Conservation (phyloP, 2,329 filamentous ascomycete genomes). For the Coniosporium tulheliwenetii region DNA sequence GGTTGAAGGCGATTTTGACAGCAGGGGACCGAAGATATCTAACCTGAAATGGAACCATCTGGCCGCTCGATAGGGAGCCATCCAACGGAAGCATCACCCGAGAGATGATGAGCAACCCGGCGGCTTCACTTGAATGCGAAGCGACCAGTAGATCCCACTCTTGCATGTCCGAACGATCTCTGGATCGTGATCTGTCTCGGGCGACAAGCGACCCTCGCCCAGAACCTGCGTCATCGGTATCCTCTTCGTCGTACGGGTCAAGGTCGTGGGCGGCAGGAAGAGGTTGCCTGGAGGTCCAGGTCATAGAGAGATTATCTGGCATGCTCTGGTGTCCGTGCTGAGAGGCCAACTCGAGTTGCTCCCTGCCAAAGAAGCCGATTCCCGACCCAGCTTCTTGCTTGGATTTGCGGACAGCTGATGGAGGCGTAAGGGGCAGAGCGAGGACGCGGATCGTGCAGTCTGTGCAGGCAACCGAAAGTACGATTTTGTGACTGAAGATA, state of each 20-base stretch:
- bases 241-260: slow-evolving; percentile 20
- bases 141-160: slow-evolving; percentile 24
- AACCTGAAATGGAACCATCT: slow-evolving; percentile 28
- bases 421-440: slow-evolving; percentile 37
- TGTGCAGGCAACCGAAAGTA: slow-evolving; percentile 38
- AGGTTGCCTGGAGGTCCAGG: slow-evolving; percentile 25
- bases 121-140: slow-evolving; percentile 22
- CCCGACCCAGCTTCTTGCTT: slow-evolving; percentile 5
- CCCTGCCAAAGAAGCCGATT: no score
- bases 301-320: slow-evolving; percentile 34
- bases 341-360: background rate
- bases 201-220: no score
- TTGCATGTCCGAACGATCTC: slow-evolving; percentile 1
- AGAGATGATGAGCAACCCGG: slow-evolving; percentile 24
- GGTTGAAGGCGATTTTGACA: slow-evolving; percentile 36
- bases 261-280: slow-evolving; percentile 8
- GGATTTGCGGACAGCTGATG: slow-evolving; percentile 24
- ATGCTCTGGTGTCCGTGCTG: slow-evolving; percentile 31
- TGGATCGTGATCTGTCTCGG: slow-evolving; percentile 4
- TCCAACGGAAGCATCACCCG: slow-evolving; percentile 17
- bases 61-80: slow-evolving; percentile 18
- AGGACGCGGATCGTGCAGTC: slow-evolving; percentile 41
- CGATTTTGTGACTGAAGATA: slow-evolving; percentile 33
- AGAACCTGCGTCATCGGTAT: slow-evolving; percentile 12
- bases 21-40: slow-evolving; percentile 33